These are phyloP conservation scores for Cucurbita moschata DNA, from an alignment of 306 rosid species.

Conservation along the genomic window DNA sequence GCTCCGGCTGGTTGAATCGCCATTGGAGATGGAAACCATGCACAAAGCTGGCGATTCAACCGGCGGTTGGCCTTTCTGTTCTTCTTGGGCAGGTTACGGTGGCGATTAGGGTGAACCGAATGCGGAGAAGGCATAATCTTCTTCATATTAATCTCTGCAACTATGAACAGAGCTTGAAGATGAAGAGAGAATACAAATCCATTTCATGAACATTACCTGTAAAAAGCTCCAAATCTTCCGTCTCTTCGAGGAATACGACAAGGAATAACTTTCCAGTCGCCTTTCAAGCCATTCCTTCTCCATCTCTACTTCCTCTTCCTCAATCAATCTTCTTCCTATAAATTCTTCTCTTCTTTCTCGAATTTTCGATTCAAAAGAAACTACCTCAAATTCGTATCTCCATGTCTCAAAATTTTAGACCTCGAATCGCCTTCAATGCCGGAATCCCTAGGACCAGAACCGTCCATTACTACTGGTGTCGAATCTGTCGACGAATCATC, in stretches of 20 bases:
- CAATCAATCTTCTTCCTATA: neutral
- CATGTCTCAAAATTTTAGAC: neutral
- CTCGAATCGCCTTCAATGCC: conserved; percentile 3
- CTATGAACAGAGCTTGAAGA: neutral
- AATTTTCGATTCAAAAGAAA: neutral
- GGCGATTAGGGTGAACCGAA: too few relatives aligned
- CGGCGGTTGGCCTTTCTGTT: too few relatives aligned
- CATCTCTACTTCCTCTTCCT: neutral
- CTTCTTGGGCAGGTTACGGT: too few relatives aligned
- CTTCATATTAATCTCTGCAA: too few relatives aligned
- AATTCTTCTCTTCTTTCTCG: neutral
- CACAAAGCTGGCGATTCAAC: conserved; percentile 1
- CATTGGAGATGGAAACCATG: conserved; percentile 59
- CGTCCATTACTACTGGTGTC: conserved; percentile 1
- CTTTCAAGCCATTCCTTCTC: neutral
- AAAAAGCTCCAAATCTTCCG: neutral
- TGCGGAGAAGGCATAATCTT: too few relatives aligned
- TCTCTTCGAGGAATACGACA: neutral
- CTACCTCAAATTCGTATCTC: neutral
- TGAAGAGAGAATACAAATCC: neutral
- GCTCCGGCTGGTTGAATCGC: conserved; percentile 18
- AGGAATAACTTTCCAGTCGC: neutral
- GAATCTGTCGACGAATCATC: neutral
- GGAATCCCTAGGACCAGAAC: neutral
- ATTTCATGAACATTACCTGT: neutral